These are phyloP conservation scores for Fusarium sp. DNA, from an alignment of 2,329 filamentous ascomycete species.

Conservation along the genomic window DNA sequence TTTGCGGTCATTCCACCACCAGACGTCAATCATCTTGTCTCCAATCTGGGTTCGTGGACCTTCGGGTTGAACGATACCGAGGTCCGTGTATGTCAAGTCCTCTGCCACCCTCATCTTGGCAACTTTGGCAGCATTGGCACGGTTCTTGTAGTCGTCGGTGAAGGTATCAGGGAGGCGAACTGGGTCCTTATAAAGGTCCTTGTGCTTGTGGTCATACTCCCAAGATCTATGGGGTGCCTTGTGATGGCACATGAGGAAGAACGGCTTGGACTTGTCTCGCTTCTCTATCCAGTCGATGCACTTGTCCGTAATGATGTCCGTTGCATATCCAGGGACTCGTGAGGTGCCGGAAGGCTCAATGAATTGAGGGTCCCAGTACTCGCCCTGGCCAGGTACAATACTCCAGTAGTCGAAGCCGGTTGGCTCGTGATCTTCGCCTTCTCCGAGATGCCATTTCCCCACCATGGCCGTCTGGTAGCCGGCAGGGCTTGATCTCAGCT, in stretches of 20 bases:
- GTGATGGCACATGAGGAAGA: slow-evolving; percentile 72
- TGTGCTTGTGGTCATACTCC: slow-evolving; percentile 67
- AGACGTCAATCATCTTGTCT: slow-evolving; percentile 49
- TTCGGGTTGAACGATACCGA: slow-evolving; percentile 67
- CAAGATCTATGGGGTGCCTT: slow-evolving; percentile 69
- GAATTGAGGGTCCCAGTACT: slow-evolving; percentile 67
- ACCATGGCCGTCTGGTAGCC: slow-evolving; percentile 68
- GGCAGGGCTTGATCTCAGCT: slow-evolving; percentile 57
- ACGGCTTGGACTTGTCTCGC: slow-evolving; percentile 58
- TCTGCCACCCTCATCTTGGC: slow-evolving; percentile 69
- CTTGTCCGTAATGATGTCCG: slow-evolving; percentile 68
- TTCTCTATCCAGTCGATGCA: slow-evolving; percentile 59
- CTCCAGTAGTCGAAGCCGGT: slow-evolving; percentile 68
- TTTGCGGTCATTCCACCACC: slow-evolving; percentile 46
- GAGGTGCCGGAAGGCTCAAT: slow-evolving; percentile 57
- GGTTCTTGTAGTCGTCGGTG: slow-evolving; percentile 69
- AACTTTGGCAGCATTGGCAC: slow-evolving; percentile 63
- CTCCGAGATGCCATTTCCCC: slow-evolving; percentile 69
- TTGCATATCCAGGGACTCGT: slow-evolving; percentile 61
- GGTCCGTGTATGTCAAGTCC: slow-evolving; percentile 67
- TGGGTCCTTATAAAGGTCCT: slow-evolving; percentile 63
- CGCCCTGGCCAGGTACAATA: slow-evolving; percentile 67
- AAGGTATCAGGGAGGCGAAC: slow-evolving; percentile 67
- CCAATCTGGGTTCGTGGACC: slow-evolving; percentile 58
- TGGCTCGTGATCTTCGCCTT: slow-evolving; percentile 62